Conservation (phyloP, 176 grass and related monocot genomes). For the Thalia dealbata region DNA sequence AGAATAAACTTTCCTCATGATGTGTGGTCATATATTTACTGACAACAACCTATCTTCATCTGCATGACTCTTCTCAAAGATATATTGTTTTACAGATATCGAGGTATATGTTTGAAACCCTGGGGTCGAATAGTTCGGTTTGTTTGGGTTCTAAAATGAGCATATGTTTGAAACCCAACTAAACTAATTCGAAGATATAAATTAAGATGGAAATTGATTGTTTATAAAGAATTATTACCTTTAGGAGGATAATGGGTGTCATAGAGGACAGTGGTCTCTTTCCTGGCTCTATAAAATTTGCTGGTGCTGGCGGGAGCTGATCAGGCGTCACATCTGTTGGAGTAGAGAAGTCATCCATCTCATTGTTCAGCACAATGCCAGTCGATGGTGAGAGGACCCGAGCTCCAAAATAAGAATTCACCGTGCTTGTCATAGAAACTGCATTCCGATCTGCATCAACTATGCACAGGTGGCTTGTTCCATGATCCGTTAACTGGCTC, state of each 20-base stretch:
- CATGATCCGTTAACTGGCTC: constrained; percentile 58
- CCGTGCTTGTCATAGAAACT: constrained; percentile 68
- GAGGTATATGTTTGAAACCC: too few relatives aligned
- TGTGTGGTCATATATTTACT: too few relatives aligned
- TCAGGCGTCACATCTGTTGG: constrained; percentile 40
- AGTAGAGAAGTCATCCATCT: constrained; percentile 93
- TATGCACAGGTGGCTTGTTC: constrained; percentile 73
- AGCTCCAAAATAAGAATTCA: constrained; percentile 59
- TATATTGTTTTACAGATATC: too few relatives aligned
- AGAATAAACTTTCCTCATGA: too few relatives aligned
- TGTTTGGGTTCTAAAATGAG: too few relatives aligned
- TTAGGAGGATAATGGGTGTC: constrained; percentile 65
- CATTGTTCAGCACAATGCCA: constrained; percentile 78
- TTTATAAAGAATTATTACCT: constrained; percentile 19
- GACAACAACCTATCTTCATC: too few relatives aligned
- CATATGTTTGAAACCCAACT: too few relatives aligned
- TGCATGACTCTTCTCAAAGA: too few relatives aligned
- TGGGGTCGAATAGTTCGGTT: too few relatives aligned
- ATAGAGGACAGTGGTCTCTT: constrained; percentile 81
- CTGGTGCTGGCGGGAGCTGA: constrained; percentile 61
- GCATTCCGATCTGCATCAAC: constrained; percentile 80
- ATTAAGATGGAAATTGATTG: neutral
- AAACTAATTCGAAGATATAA: neutral
- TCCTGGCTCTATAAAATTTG: constrained; percentile 63
- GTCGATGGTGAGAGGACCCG: constrained; percentile 64